Evolutionary conservation across 352 stramenopile species (phyloP).

Genomic region (Pythium scleroteichum): DNA sequence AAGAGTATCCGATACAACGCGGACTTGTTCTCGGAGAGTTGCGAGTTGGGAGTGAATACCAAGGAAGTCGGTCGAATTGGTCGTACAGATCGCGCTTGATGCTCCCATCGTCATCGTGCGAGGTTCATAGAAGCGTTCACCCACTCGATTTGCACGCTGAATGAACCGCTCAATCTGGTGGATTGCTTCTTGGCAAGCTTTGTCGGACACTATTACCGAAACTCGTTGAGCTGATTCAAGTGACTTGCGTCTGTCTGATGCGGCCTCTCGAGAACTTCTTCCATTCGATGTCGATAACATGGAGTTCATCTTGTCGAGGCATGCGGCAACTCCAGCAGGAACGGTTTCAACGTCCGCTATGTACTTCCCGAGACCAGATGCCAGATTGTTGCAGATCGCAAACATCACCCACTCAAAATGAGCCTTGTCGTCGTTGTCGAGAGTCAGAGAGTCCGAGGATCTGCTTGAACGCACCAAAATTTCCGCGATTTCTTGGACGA

Average conservation of each 20-base stretch:
- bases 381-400: constrained; percentile 74
- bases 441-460: constrained; percentile 7
- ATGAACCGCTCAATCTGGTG: constrained; percentile 70
- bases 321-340: constrained; percentile 51
- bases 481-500: constrained; percentile 76
- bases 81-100: neutral
- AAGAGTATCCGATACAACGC: constrained; percentile 4
- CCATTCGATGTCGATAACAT: constrained; percentile 40
- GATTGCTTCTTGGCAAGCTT: constrained; percentile 23
- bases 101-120: constrained; percentile 2
- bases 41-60: constrained; percentile 18
- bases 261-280: constrained; percentile 16
- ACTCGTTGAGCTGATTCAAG: constrained; percentile 1
- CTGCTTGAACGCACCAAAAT: constrained; percentile 42
- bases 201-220: constrained; percentile 3
- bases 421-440: constrained; percentile 58
- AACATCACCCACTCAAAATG: constrained; percentile 82
- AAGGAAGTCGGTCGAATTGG: neutral
- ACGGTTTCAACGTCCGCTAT: constrained; percentile 67
- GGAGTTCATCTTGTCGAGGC: constrained; percentile 72
- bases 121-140: constrained; percentile 59
- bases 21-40: constrained; percentile 19
- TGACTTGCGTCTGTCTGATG: constrained; percentile 20
- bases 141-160: constrained; percentile 40
- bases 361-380: constrained; percentile 68